Base-by-base conservation (phyloP, 2,329 filamentous ascomycete genomes). In the Colletotrichum higginsianum region DNA sequence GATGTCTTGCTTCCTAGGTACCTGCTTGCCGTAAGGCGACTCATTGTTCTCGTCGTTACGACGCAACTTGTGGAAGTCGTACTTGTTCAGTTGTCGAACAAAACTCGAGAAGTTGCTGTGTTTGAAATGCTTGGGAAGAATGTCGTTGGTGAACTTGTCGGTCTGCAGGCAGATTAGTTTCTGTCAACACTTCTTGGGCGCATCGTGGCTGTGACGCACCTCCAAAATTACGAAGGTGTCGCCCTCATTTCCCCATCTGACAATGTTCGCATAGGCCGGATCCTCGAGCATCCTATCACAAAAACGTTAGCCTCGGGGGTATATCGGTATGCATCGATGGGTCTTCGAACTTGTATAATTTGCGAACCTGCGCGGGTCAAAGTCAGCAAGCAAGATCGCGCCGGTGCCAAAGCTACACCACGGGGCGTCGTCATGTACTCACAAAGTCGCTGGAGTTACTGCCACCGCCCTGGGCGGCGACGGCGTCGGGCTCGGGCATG, bases 61-160 rank as follows among this genome's bases (percentile, higher is more conserved):
- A 75, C 96, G 90, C 74, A 98, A 95, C 86, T 99, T 99, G 86
- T 99, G 96, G 77, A 99, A 99, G 80, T 98, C 95, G 82, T 97
- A 98, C 81, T 98, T 98, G 86, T 98, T 98, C 70, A 98, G 86
- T 81, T 98, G 95, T 60, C 95, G 93, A 70, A 98, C 95, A 80
- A 98, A 98, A 83, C 95, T 98, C 42, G 95, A 95, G 85, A 98
- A 98, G 82, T 98, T 98, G 88, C 94, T 97, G 84, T 98, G 96
- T 83, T 99, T 99, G 87, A 99, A 99, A 79, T 98, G 95, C 80
- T 98, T 98, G 2, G 96, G 96, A 18, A 99, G 90, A 77, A 99
- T 97, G 49, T 94, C 93, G 81, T 98, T 98, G 26, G 96, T 98
- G 79, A 99, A 99, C 82, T 97, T 98, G 82, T 98, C 96, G 82